Conservation (phyloP, 164 flowering plant species). For the Chloranthus sessilifolius region DNA sequence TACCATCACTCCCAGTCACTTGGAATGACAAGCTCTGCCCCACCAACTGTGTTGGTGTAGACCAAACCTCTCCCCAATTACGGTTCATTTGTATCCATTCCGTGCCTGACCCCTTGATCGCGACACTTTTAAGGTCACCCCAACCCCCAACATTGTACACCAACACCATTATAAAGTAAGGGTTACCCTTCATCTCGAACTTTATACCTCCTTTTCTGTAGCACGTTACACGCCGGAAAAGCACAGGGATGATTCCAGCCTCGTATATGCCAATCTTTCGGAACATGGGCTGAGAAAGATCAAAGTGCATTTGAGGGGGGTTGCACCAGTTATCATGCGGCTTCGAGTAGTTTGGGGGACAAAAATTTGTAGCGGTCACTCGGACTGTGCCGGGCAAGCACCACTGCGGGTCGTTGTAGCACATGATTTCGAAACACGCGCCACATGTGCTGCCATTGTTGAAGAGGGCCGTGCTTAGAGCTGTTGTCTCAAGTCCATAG, state of each 20-base stretch:
- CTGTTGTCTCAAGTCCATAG: constrained; percentile 9
- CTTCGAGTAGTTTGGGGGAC: constrained; percentile 14
- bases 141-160: constrained; percentile 20
- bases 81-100: constrained; percentile 19
- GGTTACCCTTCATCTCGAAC: constrained; percentile 16
- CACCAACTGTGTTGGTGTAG: neutral
- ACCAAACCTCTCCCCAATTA: constrained; percentile 27
- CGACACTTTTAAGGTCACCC: constrained; percentile 10
- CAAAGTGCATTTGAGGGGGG: constrained; percentile 19
- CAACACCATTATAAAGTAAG: constrained; percentile 9
- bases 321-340: constrained; percentile 18
- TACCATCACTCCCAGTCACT: constrained; percentile 6
- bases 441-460: constrained; percentile 18
- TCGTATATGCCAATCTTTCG: constrained; percentile 13
- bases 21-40: constrained; percentile 18
- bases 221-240: constrained; percentile 13
- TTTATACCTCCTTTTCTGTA: constrained; percentile 10
- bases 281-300: constrained; percentile 20
- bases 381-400: constrained; percentile 7
- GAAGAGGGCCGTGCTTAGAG: constrained; percentile 13
- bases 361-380: constrained; percentile 14
- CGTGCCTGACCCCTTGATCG: constrained; percentile 17
- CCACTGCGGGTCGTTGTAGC: constrained; percentile 16
- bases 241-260: constrained; percentile 21
- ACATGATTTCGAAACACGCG: constrained; percentile 20